phyloP scores from a whole-genome alignment of 1,284 basidiomycete species.

The Ustanciosporium gigantosporum region DNA sequence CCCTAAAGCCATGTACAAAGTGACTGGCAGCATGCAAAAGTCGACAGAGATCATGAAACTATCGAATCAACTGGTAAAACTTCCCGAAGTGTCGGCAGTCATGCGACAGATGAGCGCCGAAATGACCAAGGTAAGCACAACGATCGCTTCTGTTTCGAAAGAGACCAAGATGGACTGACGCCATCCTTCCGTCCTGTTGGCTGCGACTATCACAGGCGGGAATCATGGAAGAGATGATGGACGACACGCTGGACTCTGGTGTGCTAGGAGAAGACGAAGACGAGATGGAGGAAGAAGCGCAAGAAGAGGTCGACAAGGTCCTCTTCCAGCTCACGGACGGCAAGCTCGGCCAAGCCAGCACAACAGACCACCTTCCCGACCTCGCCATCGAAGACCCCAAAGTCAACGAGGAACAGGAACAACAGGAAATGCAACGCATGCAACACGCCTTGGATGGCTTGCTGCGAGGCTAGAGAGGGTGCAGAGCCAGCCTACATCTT shows the following conservation, averaged over 20 bases:
- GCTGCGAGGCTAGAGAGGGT: slow-evolving; percentile 45
- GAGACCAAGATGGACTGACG: neutral
- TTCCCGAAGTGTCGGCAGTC: slow-evolving; percentile 86
- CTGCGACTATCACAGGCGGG: slow-evolving; percentile 61
- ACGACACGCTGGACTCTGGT: slow-evolving; percentile 62
- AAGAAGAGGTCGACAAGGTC: slow-evolving; percentile 95
- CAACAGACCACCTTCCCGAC: slow-evolving; percentile 47
- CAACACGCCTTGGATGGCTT: slow-evolving; percentile 57
- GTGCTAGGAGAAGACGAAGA: slow-evolving; percentile 73
- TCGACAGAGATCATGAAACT: slow-evolving; percentile 99
- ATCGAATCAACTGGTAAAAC: slow-evolving; percentile 84
- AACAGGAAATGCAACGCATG: slow-evolving; percentile 55
- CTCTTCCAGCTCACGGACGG: slow-evolving; percentile 94
- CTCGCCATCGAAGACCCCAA: slow-evolving; percentile 36
- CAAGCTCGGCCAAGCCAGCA: slow-evolving; percentile 65
- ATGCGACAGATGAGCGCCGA: slow-evolving; percentile 99
- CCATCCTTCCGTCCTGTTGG: neutral
- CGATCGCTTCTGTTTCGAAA: neutral
- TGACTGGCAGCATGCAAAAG: slow-evolving; percentile 93
- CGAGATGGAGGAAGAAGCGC: slow-evolving; percentile 93
- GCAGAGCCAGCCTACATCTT: too few relatives aligned
- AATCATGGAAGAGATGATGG: slow-evolving; percentile 63
- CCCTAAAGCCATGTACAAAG: slow-evolving; percentile 86
- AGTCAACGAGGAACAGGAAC: slow-evolving; percentile 36
- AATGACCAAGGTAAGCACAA: slow-evolving; percentile 78